Evolutionary conservation across 2,329 filamentous ascomycete genomes (phyloP), one percentile per base, ranked within the genome.

Genomic region (Paraphoma chrysanthemicola): DNA sequence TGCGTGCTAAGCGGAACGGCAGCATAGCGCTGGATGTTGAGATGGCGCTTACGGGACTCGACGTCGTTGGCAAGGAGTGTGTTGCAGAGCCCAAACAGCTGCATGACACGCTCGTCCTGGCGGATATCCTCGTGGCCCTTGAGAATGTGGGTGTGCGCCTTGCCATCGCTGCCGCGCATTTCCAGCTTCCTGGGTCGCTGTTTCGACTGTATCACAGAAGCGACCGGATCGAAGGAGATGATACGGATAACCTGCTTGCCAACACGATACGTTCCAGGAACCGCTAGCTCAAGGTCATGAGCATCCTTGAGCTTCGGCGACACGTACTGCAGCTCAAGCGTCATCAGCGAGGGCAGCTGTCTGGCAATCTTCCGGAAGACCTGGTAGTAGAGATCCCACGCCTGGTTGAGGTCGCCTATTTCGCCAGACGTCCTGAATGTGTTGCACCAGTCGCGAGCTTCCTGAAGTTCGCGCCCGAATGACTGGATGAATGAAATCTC

Each of bases 121-220:
- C 95, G 90, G 64, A 99, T 97, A 81, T 99, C 95, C 79, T 99
- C 95, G 71, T 99, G 96, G n/a, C 95, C 95, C 82, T 99, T 99
- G 69, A 99, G 86, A 56, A 92, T 79, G 80, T 97, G 98, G 48
- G 92, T 90, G 75, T 97, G 97, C 3, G 88, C 86, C 59, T 86
- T 87, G 55, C 95, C 95, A 73, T 99, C 94, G 70, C 92, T 97
- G 59, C 94, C 96, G 71, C 88, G 89, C 69, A 95, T 86, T 56
- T 89, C 92, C 68, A 98, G 86, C 77, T 96, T 96, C 63, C 95
- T 86, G 8, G 95, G 95, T 46, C 94, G 87, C 77, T 99, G 96
- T 80, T 99, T 99, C 29, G 94, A 98, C 70, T 92, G 93, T 72
- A 99, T 96, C 61, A 99, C 94, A 43, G 86, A 91, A 58, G 97